A percentile compares a stretch with the other conserved stretches of the same genome.
These are phyloP conservation scores for Endothia cerciana DNA, from an alignment of 2,329 filamentous ascomycete species.

Conservation along the genomic window DNA sequence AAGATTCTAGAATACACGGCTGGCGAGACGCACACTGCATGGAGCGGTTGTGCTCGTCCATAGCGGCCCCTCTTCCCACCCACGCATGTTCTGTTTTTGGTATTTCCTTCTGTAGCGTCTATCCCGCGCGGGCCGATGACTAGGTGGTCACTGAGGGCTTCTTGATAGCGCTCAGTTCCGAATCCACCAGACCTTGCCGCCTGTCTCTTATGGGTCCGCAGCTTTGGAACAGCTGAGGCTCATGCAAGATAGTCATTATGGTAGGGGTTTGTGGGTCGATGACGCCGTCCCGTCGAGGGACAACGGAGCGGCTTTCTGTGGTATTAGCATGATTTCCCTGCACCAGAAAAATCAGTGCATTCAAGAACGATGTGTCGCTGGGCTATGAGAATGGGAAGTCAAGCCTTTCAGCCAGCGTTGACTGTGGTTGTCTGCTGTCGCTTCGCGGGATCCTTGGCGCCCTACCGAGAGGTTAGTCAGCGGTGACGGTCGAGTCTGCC, in stretches of 20 bases:
- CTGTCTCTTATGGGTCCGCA: conserved; percentile 1
- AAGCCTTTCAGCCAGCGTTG: conserved; percentile 37
- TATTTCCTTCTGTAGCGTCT: conserved; percentile 1
- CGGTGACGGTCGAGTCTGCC: background rate
- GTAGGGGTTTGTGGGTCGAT: background rate
- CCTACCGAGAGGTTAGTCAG: conserved; percentile 30
- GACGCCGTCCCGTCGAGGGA: background rate
- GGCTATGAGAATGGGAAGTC: conserved; percentile 9
- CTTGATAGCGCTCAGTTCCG: background rate
- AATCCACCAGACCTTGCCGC: background rate
- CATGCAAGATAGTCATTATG: conserved; percentile 12
- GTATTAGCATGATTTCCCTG: conserved; percentile 25
- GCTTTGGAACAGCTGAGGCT: conserved; percentile 4
- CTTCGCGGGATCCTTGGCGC: conserved; percentile 25
- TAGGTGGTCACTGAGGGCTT: conserved; percentile 10
- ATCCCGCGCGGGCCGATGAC: conserved; percentile 12
- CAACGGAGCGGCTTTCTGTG: conserved; percentile 8
- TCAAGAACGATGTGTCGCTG: conserved; percentile 14
- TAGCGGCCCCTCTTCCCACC: background rate
- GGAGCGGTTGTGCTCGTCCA: background rate
- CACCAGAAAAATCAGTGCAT: conserved; percentile 27
- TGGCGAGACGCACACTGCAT: conserved; percentile 4
- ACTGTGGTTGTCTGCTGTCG: conserved; percentile 33
- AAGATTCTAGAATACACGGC: conserved; percentile 26
- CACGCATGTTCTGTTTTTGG: background rate